Base-by-base conservation (phyloP, 108 stramenopile species). In the Nitzschia palea region DNA sequence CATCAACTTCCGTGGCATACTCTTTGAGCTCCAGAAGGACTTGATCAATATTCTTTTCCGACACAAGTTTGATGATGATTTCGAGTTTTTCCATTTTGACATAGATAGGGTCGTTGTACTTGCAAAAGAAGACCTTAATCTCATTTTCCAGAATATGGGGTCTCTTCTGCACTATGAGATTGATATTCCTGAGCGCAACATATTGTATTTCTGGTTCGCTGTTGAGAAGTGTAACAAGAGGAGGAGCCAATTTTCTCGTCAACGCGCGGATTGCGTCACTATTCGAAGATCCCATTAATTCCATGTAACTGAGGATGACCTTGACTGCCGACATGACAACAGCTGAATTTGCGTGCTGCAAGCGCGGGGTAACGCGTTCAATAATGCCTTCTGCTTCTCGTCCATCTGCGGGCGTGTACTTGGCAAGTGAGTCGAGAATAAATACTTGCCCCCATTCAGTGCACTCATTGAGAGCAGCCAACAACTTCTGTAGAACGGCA, bases 41-140 rank as follows among this genome's bases (percentile, higher is more conserved):
- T 81, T 95, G 95, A 57, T 99, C 99, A 71, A 98, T 93, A 76
- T 98, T 99, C 65, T 86, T 81, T 72, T 98, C 98, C 25, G 82
- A 82, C 1, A 95, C 98, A 15, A 99, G 83, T 53, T 97, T 98
- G 79, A 99, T 98, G 73, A 99, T 97, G 77, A 98, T 97, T 77
- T 99, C 98, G 27, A 99, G 79, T 77, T 99, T 99, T 72, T 99
- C 98, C 98, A 99, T 96, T 85, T 99, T 99, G 74, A 99, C 99
- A 80, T 99, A 99, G 62, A 98, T 98, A 15, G 99, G 99, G 78
- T 99, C 99, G 79, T 98, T 99, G 91, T 99, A 99, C 82, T 98
- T 98, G 95, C 98, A 98, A 68, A 99, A 99, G 89, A 99, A 99
- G 64, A 99, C 97, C 76, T 97, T 97, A 73, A 98, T 97, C 80